Evolutionary conservation across 306 rosid species (phyloP).

Genomic region (Purshia tridentata): DNA sequence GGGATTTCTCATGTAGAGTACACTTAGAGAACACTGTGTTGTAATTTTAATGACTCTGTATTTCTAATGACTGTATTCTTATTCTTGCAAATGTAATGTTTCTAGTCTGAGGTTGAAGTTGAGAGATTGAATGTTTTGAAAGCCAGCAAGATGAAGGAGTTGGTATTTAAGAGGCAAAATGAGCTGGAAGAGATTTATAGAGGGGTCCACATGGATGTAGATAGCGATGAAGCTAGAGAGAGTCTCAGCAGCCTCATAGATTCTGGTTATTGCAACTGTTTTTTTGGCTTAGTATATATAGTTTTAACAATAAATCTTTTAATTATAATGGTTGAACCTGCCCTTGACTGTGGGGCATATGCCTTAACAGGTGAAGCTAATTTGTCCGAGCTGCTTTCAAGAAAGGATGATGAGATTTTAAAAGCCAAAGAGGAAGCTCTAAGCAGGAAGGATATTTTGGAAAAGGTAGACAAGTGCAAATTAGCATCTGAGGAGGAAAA

Average conservation of each 20-base stretch:
- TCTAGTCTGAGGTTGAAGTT: slow-evolving; percentile 66
- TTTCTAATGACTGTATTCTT: slow-evolving; percentile 15
- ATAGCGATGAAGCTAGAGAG: slow-evolving; percentile 60
- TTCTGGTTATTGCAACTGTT: slow-evolving; percentile 51
- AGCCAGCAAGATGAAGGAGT: slow-evolving; percentile 76
- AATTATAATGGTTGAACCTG: not conserved
- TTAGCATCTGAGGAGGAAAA: slow-evolving; percentile 86
- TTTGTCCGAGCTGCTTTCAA: slow-evolving; percentile 69
- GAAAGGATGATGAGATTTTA: slow-evolving; percentile 78
- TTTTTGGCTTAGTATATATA: not conserved
- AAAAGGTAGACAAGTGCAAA: slow-evolving; percentile 83
- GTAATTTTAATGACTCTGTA: slow-evolving; percentile 6
- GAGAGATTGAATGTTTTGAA: slow-evolving; percentile 68
- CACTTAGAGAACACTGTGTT: not conserved
- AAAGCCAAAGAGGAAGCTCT: slow-evolving; percentile 83
- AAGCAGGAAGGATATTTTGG: slow-evolving; percentile 89
- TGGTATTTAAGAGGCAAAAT: slow-evolving; percentile 77
- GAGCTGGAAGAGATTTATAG: slow-evolving; percentile 81
- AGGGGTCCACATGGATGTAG: slow-evolving; percentile 84
- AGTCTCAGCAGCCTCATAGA: slow-evolving; percentile 61
- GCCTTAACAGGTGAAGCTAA: slow-evolving; percentile 51
- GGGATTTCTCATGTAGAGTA: slow-evolving; percentile 9
- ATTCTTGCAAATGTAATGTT: not conserved
- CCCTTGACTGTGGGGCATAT: slow-evolving; percentile 17
- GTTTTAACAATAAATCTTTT: not conserved